phyloP scores from a whole-genome alignment of 805 yeast species.

The Suhomyces pyralidae region DNA sequence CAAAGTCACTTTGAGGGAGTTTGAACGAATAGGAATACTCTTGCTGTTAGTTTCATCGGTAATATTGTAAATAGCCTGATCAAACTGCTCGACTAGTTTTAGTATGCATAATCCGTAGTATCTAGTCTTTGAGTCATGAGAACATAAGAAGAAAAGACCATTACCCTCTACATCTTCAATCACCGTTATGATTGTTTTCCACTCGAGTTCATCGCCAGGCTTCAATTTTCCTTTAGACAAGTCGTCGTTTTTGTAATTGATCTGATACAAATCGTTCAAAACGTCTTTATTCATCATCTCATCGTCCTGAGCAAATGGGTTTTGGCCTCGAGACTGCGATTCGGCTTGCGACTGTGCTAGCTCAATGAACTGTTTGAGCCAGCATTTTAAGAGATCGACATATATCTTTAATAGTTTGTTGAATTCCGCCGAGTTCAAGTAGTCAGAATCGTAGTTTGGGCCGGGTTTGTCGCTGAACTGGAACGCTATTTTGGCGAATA shows the following conservation, averaged over 20 bases:
- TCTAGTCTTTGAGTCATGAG: slow-evolving; percentile 77
- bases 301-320: slow-evolving; percentile 31
- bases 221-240: slow-evolving; percentile 18
- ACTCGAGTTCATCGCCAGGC: slow-evolving; percentile 61
- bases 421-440: slow-evolving; percentile 60
- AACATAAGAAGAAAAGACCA: slow-evolving; percentile 86
- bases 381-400: slow-evolving; percentile 73
- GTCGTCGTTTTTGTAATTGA: slow-evolving; percentile 42
- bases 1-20: background rate
- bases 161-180: slow-evolving; percentile 96
- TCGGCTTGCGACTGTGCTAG: slow-evolving; percentile 11
- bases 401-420: slow-evolving; percentile 62
- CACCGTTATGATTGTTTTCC: slow-evolving; percentile 76
- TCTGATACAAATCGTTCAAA: slow-evolving; percentile 42
- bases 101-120: slow-evolving; percentile 73
- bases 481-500: slow-evolving; percentile 77
- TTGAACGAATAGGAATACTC: background rate
- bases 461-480: slow-evolving; percentile 71
- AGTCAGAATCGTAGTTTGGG: slow-evolving; percentile 52
- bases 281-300: slow-evolving; percentile 37
- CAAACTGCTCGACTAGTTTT: slow-evolving; percentile 80
- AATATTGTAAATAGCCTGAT: slow-evolving; percentile 66
- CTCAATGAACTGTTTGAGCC: slow-evolving; percentile 68
- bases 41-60: slow-evolving; percentile 20
- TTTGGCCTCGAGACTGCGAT: slow-evolving; percentile 13